phyloP scores from a whole-genome alignment of 306 rosid genomes.

The Dryas drummondii region DNA sequence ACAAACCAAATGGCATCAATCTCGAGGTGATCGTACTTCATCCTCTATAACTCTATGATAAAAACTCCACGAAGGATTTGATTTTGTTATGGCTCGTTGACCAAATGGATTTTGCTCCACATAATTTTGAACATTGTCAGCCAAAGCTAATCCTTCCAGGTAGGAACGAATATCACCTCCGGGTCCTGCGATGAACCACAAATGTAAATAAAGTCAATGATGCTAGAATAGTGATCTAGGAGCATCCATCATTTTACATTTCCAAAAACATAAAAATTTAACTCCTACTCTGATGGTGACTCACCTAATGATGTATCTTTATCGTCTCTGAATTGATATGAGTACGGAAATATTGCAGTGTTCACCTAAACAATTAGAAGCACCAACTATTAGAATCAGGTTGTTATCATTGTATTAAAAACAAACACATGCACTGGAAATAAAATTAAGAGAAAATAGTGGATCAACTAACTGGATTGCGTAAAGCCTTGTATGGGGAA shows the following conservation, averaged over 20 bases:
- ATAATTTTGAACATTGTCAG: conserved; percentile 59
- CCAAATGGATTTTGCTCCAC: conserved; percentile 70
- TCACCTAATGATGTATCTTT: conserved; percentile 73
- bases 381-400: conserved; percentile 19
- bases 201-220: background rate
- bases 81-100: conserved; percentile 59
- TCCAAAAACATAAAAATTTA: background rate
- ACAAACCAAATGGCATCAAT: background rate
- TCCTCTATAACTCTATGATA: conserved; percentile 36
- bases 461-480: conserved; percentile 72
- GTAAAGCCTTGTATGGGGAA: conserved; percentile 80
- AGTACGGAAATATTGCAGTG: conserved; percentile 71
- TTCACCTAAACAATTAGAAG: conserved; percentile 52
- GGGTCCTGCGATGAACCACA: conserved; percentile 49
- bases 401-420: conserved; percentile 16
- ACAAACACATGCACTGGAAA: conserved; percentile 6
- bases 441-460: conserved; percentile 15
- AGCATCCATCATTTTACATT: background rate
- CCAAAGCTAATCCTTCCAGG: conserved; percentile 57
- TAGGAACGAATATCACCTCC: conserved; percentile 71
- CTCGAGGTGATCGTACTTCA: background rate
- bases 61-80: conserved; percentile 53
- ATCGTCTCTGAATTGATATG: conserved; percentile 42
- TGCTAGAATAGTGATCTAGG: background rate
- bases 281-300: conserved; percentile 25